A percentile compares a stretch with the other conserved stretches of the same genome.
These are phyloP conservation scores for Ceratobasidium sp. DNA, from an alignment of 1,284 basidiomycete genomes.

Conservation along the genomic window DNA sequence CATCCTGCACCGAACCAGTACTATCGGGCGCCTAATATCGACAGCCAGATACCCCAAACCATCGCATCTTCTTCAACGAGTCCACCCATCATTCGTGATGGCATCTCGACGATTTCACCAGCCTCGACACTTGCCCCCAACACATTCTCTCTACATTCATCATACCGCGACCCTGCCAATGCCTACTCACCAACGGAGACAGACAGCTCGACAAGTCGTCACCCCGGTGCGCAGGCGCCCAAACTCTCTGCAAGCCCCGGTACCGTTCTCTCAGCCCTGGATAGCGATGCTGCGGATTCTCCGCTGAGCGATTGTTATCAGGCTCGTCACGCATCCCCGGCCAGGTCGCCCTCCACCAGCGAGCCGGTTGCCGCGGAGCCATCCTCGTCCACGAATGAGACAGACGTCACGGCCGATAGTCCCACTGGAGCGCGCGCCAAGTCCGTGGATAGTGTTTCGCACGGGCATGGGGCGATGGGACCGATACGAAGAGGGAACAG, in stretches of 20 bases:
- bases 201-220: slow-evolving; percentile 20
- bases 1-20: not conserved
- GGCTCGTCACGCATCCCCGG: slow-evolving; percentile 7
- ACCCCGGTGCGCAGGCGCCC: not conserved
- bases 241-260: slow-evolving; percentile 29
- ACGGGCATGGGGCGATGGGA: slow-evolving; percentile 39
- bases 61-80: not conserved
- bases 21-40: not conserved
- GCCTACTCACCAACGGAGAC: slow-evolving; percentile 31
- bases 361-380: slow-evolving; percentile 5
- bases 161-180: slow-evolving; percentile 15
- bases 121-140: not conserved
- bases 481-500: slow-evolving; percentile 41
- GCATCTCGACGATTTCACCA: slow-evolving; percentile 7
- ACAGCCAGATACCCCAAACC: not conserved
- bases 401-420: not conserved
- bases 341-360: slow-evolving; percentile 4
- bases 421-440: slow-evolving; percentile 9
- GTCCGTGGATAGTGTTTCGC: slow-evolving; percentile 17
- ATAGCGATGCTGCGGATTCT: slow-evolving; percentile 40
- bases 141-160: not conserved
- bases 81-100: slow-evolving; percentile 4
- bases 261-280: slow-evolving; percentile 19
- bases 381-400: not conserved
- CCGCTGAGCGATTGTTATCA: slow-evolving; percentile 37